A percentile compares a stretch with the other conserved stretches of the same genome.
Evolutionary conservation across 441 rosid species (phyloP).

Genomic region (Eutrema salsugineum): DNA sequence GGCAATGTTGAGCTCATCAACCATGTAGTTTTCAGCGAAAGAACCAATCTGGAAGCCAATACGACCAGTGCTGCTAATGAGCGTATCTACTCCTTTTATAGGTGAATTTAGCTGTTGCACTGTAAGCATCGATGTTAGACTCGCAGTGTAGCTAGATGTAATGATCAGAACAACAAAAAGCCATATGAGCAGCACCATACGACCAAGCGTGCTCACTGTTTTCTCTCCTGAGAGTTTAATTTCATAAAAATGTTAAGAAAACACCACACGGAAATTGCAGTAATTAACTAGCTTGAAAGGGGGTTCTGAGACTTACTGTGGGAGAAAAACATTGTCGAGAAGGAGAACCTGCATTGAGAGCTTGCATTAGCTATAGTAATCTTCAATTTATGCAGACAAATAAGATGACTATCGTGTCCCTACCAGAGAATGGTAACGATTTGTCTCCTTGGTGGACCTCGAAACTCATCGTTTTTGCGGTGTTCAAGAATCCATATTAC

Average conservation of each 20-base stretch:
- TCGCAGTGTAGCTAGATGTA: constrained; percentile 98
- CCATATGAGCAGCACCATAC: constrained; percentile 82
- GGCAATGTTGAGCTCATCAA: constrained; percentile 59
- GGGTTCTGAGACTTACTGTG: constrained; percentile 61
- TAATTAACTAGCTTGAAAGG: constrained; percentile 5
- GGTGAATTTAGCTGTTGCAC: constrained; percentile 88
- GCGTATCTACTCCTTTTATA: constrained; percentile 77
- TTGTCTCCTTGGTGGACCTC: constrained; percentile 85
- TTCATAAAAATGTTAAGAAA: constrained; percentile 9
- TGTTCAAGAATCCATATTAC: constrained; percentile 97
- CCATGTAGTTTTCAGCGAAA: constrained; percentile 66
- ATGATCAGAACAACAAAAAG: constrained; percentile 87
- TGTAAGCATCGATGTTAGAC: constrained; percentile 91
- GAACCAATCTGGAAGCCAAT: constrained; percentile 90
- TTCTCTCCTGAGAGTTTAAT: constrained; percentile 63
- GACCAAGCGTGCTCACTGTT: constrained; percentile 77
- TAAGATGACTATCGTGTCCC: constrained; percentile 30
- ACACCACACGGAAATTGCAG: neutral
- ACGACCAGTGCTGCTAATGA: constrained; percentile 46
- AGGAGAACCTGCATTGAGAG: constrained; percentile 70
- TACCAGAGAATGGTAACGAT: constrained; percentile 77
- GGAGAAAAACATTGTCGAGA: constrained; percentile 86
- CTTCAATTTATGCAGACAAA: neutral
- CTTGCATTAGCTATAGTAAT: constrained; percentile 9
- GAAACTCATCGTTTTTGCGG: constrained; percentile 80